Evolutionary conservation across 2,329 filamentous ascomycete genomes (phyloP).

Genomic region (Colletotrichum somersetense): DNA sequence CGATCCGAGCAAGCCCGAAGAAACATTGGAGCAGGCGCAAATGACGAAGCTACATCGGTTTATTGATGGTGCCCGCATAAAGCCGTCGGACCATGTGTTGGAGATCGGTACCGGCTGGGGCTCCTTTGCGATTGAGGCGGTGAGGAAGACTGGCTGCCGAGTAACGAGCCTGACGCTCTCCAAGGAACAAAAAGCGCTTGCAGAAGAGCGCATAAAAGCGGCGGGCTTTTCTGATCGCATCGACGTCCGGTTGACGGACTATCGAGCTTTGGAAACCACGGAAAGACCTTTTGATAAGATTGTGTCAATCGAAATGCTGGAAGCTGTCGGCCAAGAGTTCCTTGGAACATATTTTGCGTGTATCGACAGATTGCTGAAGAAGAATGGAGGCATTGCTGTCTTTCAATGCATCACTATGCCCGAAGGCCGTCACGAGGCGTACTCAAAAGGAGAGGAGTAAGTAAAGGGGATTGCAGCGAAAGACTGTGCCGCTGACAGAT

Average conservation of each 20-base stretch:
- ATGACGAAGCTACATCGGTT: slow-evolving; percentile 75
- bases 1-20: slow-evolving; percentile 57
- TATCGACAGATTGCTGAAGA: slow-evolving; percentile 74
- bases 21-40: slow-evolving; percentile 75
- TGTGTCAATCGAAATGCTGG: slow-evolving; percentile 82
- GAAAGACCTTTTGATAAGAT: slow-evolving; percentile 75
- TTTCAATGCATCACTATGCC: slow-evolving; percentile 86
- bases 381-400: slow-evolving; percentile 73
- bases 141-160: slow-evolving; percentile 73
- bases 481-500: slow-evolving; percentile 19
- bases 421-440: slow-evolving; percentile 74
- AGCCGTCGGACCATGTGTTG: slow-evolving; percentile 74
- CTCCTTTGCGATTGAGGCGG: slow-evolving; percentile 78
- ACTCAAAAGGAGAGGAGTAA: slow-evolving; percentile 74
- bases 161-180: slow-evolving; percentile 78
- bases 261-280: slow-evolving; percentile 70
- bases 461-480: slow-evolving; percentile 42
- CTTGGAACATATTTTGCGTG: slow-evolving; percentile 76
- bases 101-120: slow-evolving; percentile 85
- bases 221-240: slow-evolving; percentile 73
- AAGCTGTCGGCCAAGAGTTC: slow-evolving; percentile 78
- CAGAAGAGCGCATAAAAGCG: slow-evolving; percentile 72
- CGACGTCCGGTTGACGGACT: slow-evolving; percentile 76
- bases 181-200: slow-evolving; percentile 76
- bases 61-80: slow-evolving; percentile 74